Evolutionary conservation across 768 basidiomycete genomes (phyloP).

Genomic region (Rhodotorula toruloides): DNA sequence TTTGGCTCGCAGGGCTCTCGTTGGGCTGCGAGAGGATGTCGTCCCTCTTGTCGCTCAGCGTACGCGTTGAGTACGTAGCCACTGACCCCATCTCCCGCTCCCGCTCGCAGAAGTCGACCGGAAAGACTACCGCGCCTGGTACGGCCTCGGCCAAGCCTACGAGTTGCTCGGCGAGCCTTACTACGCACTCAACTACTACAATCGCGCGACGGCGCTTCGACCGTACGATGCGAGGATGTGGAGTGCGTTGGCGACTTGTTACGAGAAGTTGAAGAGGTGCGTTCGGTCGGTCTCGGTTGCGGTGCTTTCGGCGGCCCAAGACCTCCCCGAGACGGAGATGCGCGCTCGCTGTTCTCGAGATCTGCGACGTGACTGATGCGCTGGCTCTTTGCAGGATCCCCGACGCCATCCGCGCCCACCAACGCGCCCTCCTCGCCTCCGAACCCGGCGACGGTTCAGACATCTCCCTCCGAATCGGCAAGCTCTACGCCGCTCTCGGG

Average conservation of each 20-base stretch:
- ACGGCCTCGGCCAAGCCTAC: constrained; percentile 95
- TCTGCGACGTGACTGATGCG: not conserved
- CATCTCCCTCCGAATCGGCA: constrained; percentile 59
- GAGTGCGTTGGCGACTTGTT: constrained; percentile 89
- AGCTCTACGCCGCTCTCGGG: constrained; percentile 61
- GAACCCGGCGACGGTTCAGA: constrained; percentile 39
- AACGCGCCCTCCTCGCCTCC: constrained; percentile 62
- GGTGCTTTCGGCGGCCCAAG: too few relatives aligned
- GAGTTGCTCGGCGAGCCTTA: constrained; percentile 94
- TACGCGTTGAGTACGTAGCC: not conserved
- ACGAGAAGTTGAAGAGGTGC: constrained; percentile 82
- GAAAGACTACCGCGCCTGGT: constrained; percentile 98
- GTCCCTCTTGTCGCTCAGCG: not conserved
- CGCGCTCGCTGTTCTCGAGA: too few relatives aligned
- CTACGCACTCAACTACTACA: constrained; percentile 93
- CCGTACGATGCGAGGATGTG: constrained; percentile 95
- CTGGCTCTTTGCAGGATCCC: constrained; percentile 54
- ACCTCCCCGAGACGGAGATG: too few relatives aligned
- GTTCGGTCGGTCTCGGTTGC: too few relatives aligned
- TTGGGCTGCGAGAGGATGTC: too few relatives aligned
- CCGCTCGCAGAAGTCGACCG: constrained; percentile 71
- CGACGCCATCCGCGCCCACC: constrained; percentile 87
- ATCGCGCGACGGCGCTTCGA: constrained; percentile 88
- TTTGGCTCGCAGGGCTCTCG: too few relatives aligned
- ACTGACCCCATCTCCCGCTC: not conserved